Base-by-base conservation (phyloP, 805 yeast species). In the Kodamaea jinghongensis region DNA sequence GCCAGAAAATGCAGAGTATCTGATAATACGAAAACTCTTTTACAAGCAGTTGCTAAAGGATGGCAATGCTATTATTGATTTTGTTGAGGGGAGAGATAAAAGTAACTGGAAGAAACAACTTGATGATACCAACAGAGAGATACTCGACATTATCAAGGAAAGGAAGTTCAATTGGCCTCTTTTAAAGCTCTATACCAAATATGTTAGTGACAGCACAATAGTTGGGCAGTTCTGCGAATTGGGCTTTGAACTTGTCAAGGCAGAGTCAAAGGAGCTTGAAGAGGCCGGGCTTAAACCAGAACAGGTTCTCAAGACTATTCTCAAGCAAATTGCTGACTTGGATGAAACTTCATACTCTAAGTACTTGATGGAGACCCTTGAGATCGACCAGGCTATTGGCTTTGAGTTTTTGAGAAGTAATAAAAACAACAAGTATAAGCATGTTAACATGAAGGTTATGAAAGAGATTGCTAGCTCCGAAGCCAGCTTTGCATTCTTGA, bases 371-470 rank as follows among this genome's bases (percentile, higher is more conserved):
- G 67, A 60, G 37, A 47, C 67, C 2, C 49, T 69, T 11, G 54
- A 63, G 38, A 25, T 57, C 3, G 52, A 58, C 28, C 55, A 65
- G 6, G 50, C 53, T 1, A 41, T 43, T 27, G 67, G 67, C 1
- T 48, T 66, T n/a, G 41, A 48, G 7, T 66, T 62, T 31, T 54
- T 69, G 44, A 60, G 61, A 37, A 44, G 46, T 12, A 51, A 63
- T 35, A 58, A 57, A 14, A 52, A 57, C 14, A 46, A 49, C 17
- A 51, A 49, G 30, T 60, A 53, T 38, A 53, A 48, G 28, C 43
- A 46, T 3, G 57, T 60, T 4, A 67, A 66, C 43, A 54, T 51
- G 33, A 46, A 47, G 9, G 64, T 69, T 15, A 46, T 68, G 48
- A 47, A 55, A 25, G 65, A 65, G 30, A 39, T 65, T 1, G 43